These are phyloP conservation scores for Calonectria pteridis DNA, from an alignment of 2,329 filamentous ascomycete genomes.

Conservation along the genomic window DNA sequence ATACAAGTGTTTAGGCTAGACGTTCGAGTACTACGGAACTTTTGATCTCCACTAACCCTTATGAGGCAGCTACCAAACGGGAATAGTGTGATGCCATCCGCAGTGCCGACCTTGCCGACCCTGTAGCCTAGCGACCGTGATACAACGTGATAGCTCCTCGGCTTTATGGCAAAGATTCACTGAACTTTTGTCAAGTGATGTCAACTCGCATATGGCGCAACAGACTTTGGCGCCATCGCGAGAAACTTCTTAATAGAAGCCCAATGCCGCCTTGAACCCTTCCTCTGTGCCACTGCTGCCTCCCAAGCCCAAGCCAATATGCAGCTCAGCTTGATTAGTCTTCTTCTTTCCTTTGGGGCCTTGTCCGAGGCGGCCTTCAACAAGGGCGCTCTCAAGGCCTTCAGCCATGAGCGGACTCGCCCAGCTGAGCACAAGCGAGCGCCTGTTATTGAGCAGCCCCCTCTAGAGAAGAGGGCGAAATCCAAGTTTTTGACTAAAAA, in stretches of 20 bases:
- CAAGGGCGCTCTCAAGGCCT: slow-evolving; percentile 37
- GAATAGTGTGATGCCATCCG: neutral
- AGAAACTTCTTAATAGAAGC: neutral
- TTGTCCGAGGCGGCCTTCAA: slow-evolving; percentile 41
- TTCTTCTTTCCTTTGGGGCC: slow-evolving; percentile 37
- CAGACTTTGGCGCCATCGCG: neutral
- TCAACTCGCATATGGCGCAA: slow-evolving; percentile 21
- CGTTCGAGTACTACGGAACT: slow-evolving; percentile 15
- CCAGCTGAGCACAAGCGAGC: slow-evolving; percentile 29
- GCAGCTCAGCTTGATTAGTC: slow-evolving; percentile 38
- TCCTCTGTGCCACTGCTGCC: neutral
- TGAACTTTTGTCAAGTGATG: slow-evolving; percentile 7
- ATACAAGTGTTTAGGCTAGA: slow-evolving; percentile 6
- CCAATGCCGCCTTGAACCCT: neutral
- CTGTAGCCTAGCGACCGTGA: neutral
- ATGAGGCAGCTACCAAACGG: slow-evolving; percentile 21
- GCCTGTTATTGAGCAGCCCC: slow-evolving; percentile 2
- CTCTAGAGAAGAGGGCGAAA: slow-evolving; percentile 26
- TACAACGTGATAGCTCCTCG: neutral
- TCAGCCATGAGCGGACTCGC: slow-evolving; percentile 28
- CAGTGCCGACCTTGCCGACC: slow-evolving; percentile 23
- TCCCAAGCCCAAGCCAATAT: slow-evolving; percentile 7
- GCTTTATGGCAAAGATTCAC: slow-evolving; percentile 1
- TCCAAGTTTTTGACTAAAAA: slow-evolving; percentile 39
- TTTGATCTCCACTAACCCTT: slow-evolving; percentile 26